These are phyloP conservation scores for Corylus avellana DNA, from an alignment of 306 rosid species.

Conservation along the genomic window DNA sequence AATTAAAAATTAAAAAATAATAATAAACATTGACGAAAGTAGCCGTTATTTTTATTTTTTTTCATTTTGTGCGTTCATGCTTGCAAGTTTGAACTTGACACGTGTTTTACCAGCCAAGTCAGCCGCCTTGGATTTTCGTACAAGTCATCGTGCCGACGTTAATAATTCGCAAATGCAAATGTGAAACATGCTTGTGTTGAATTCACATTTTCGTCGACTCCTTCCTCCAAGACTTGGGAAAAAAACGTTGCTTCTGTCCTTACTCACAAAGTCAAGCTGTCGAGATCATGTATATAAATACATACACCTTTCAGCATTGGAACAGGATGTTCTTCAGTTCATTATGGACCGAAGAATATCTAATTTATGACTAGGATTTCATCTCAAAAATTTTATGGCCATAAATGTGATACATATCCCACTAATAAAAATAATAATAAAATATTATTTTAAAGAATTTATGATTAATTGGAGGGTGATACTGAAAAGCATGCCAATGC, in stretches of 20 bases:
- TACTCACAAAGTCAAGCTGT: too few species aligned
- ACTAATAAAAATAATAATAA: too few species aligned
- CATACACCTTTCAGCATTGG: background rate
- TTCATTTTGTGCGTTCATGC: too few species aligned
- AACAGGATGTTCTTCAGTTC: too few species aligned
- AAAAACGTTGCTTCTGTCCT: background rate
- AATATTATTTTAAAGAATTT: too few species aligned
- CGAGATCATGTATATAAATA: background rate
- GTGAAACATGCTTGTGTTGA: background rate
- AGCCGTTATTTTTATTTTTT: too few species aligned
- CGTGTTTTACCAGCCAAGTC: constrained; percentile 25
- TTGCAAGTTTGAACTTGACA: constrained; percentile 11
- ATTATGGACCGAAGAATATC: too few species aligned
- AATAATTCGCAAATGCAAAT: background rate
- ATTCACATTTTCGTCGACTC: background rate
- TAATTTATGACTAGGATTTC: too few species aligned
- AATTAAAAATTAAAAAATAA: too few species aligned
- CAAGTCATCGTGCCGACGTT: constrained; percentile 1
- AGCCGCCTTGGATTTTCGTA: constrained; percentile 17
- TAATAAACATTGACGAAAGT: too few species aligned
- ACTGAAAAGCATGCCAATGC: constrained; percentile 13
- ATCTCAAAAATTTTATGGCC: too few species aligned
- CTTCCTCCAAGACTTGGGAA: constrained; percentile 1
- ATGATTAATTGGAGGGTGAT: background rate
- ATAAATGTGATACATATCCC: too few species aligned